Evolutionary conservation across 1,284 basidiomycete species (phyloP).

Genomic region (Trichosporon faecale): DNA sequence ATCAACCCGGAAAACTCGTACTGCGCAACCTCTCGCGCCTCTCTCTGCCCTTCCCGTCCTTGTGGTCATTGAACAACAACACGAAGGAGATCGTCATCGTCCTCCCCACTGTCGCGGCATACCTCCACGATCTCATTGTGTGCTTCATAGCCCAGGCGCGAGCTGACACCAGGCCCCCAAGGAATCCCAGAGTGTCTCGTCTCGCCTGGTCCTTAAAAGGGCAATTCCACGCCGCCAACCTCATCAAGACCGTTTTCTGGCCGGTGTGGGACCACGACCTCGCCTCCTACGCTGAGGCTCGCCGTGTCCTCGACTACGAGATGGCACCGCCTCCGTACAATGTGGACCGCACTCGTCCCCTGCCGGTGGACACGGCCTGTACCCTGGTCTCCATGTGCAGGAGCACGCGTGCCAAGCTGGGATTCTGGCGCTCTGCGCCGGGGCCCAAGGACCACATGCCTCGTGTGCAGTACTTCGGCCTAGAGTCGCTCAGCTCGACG

Average conservation of each 20-base stretch:
- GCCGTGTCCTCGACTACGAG: background rate
- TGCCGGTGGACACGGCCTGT: background rate
- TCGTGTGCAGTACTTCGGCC: background rate
- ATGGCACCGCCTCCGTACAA: background rate
- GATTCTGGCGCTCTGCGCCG: background rate
- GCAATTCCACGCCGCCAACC: background rate
- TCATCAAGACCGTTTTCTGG: slow-evolving; percentile 5
- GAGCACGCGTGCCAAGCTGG: background rate
- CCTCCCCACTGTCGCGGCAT: background rate
- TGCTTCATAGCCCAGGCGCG: too few relatives aligned
- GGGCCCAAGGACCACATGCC: background rate
- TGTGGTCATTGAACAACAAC: background rate
- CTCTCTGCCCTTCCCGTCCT: background rate
- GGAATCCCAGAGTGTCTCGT: too few relatives aligned
- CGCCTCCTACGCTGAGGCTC: background rate
- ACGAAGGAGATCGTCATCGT: background rate
- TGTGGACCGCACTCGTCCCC: background rate
- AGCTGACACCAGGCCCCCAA: background rate
- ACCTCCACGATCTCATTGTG: background rate
- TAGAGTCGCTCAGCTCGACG: background rate
- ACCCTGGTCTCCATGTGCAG: background rate
- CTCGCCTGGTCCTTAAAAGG: background rate
- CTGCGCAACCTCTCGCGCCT: background rate
- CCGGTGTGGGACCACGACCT: background rate
- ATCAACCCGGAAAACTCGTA: background rate